phyloP scores from a whole-genome alignment of 2,329 filamentous ascomycete species.

The Calycina marina region DNA sequence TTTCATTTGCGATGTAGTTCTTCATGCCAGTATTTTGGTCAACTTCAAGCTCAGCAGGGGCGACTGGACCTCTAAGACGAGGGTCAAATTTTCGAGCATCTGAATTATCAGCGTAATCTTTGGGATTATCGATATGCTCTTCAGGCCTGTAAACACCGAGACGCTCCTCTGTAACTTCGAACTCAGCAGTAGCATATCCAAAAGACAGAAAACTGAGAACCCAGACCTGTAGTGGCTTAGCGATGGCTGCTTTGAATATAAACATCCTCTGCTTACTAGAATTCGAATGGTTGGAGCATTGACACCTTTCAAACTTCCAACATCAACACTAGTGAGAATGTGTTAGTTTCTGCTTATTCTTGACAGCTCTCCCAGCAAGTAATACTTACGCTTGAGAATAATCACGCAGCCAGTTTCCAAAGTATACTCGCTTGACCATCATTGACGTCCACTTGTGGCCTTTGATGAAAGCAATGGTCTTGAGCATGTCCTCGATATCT shows the following conservation, averaged over 20 bases:
- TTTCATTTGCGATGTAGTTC: conserved; percentile 94
- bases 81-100: conserved; percentile 75
- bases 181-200: conserved; percentile 75
- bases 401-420: conserved; percentile 75
- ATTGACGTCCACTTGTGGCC: conserved; percentile 77
- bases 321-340: no score
- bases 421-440: conserved; percentile 66
- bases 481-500: conserved; percentile 73
- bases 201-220: conserved; percentile 69
- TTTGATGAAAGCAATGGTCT: conserved; percentile 59
- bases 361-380: no score
- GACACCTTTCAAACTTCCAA: conserved; percentile 64
- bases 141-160: conserved; percentile 71
- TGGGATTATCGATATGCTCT: conserved; percentile 61
- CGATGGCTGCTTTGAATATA: background rate
- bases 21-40: conserved; percentile 85
- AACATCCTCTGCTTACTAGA: conserved; percentile 31
- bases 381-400: conserved; percentile 77
- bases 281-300: conserved; percentile 67
- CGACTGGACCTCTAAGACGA: conserved; percentile 68
- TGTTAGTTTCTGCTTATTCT: no score
- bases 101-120: conserved; percentile 66
- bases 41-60: conserved; percentile 55
- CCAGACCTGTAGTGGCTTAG: conserved; percentile 40
- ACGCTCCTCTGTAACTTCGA: conserved; percentile 68